Percentiles rank a stretch among this genome's conserved stretches.
Evolutionary conservation across 2,329 filamentous ascomycete genomes (phyloP).

Genomic region (Colletotrichum tropicicola): DNA sequence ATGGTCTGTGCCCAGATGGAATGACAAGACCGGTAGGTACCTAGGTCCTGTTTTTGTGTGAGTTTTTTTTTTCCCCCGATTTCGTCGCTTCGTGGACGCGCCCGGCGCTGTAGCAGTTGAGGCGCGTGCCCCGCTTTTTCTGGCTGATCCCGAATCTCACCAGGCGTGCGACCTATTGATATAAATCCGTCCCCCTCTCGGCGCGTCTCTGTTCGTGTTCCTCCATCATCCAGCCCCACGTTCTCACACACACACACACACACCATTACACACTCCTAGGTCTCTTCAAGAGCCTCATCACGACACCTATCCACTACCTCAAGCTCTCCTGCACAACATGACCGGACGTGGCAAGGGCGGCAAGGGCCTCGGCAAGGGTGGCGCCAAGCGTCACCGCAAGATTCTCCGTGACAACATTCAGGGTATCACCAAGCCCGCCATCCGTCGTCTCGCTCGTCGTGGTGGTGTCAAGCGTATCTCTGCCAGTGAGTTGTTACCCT

Average conservation of each 20-base stretch:
- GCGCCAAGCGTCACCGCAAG: conserved; percentile 99
- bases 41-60: neutral
- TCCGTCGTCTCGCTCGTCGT: conserved; percentile 98
- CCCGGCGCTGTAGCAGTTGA: too few species aligned
- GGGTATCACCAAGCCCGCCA: conserved; percentile 98
- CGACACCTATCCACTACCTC: neutral
- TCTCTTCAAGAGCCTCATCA: conserved; percentile 3
- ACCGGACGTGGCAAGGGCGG: conserved; percentile 91
- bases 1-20: too few species aligned
- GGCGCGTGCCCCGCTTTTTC: conserved; percentile 26
- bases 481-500: conserved; percentile 77
- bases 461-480: conserved; percentile 99
- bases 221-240: conserved; percentile 10
- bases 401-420: conserved; percentile 99
- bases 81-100: neutral
- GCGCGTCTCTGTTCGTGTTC: neutral
- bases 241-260: conserved; percentile 2
- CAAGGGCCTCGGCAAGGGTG: conserved; percentile 97
- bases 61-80: conserved; percentile 7
- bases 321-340: conserved; percentile 58
- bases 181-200: conserved; percentile 29
- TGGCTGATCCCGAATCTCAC: conserved; percentile 30
- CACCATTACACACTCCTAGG: neutral
- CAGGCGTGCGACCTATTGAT: conserved; percentile 9
- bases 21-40: too few species aligned